Evolutionary conservation across 495 filamentous ascomycete species (phyloP), one percentile per base, ranked within the genome.

Genomic region (Letharia columbiana): DNA sequence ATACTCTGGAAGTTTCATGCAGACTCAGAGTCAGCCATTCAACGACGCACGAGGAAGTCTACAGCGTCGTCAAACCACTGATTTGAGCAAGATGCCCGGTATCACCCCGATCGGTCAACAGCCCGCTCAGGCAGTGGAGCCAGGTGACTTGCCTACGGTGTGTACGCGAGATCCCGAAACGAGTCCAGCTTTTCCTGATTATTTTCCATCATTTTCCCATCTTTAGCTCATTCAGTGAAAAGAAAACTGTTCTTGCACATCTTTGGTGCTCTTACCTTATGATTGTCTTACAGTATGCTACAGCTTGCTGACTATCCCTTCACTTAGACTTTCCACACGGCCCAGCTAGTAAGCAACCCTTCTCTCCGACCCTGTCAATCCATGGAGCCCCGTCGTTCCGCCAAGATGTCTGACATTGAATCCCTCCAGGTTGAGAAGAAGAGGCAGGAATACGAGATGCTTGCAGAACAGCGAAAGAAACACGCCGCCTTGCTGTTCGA

Each of bases 41-140:
- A 83, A 81, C 69, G 89, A 91, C 69, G 81, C 82, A 62, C 84
- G 91, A 75, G 82, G 83, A 52, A 87, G 86, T 68, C 79, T 96
- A 69, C 90, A 92, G 76, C 89, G 94, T 75, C 88, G 94, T 67
- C 97, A 97, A 80, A 98, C 94, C 64, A 94, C 91, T 39, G 91
- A 94, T 71, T 89, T 90, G 64, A 90, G 91, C 72, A 89, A 89
- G 77, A 80, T 95, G 75, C 89, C 91, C 68, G 90, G 88, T 71
- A 82, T 93, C 80, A 88, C 83, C 60, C 86, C 89, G 66, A 82
- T 95, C 75, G 86, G 83, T 57, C 82, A 87, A 77, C 78, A 83
- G 67, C 72, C 82, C 59, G 72, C 80, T 61, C 79, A 81, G 67
- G 74, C 77, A 47, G 77, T 82, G 65, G 87, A 89, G 66, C 77